phyloP scores from a whole-genome alignment of 345 rosid genomes.

The Pugionium dolabratum region DNA sequence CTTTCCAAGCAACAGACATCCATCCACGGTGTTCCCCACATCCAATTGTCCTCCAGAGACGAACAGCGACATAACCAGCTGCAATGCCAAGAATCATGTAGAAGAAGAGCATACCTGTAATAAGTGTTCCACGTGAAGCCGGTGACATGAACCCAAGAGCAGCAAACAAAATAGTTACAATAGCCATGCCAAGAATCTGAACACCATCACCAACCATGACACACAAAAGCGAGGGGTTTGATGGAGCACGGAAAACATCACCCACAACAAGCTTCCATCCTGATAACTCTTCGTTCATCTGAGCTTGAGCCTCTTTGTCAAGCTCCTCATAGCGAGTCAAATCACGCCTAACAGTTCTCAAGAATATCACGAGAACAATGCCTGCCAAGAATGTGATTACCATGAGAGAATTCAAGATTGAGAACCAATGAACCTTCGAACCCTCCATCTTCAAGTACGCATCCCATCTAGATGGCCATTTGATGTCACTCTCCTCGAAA shows the following conservation, averaged over 20 bases:
- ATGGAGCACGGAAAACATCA: constrained; percentile 74
- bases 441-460: constrained; percentile 81
- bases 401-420: constrained; percentile 76
- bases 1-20: constrained; percentile 70
- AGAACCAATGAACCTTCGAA: constrained; percentile 90
- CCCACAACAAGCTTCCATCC: constrained; percentile 84
- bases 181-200: constrained; percentile 76
- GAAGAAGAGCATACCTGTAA: constrained; percentile 74
- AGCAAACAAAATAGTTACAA: constrained; percentile 68
- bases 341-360: constrained; percentile 87
- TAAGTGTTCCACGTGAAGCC: constrained; percentile 71
- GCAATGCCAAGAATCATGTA: constrained; percentile 72
- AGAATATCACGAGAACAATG: constrained; percentile 79
- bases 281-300: constrained; percentile 89
- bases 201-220: constrained; percentile 75
- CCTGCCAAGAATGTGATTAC: constrained; percentile 91
- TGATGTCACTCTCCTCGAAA: constrained; percentile 72
- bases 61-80: constrained; percentile 72
- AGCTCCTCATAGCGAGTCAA: constrained; percentile 86
- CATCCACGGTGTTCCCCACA: constrained; percentile 61
- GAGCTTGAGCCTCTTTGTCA: constrained; percentile 88
- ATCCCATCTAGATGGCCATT: constrained; percentile 97
- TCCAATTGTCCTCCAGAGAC: constrained; percentile 64
- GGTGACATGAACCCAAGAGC: constrained; percentile 86
- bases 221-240: constrained; percentile 58